These are phyloP conservation scores for Penicillium egyptiacum DNA, from an alignment of 495 filamentous ascomycete species.

Conservation along the genomic window DNA sequence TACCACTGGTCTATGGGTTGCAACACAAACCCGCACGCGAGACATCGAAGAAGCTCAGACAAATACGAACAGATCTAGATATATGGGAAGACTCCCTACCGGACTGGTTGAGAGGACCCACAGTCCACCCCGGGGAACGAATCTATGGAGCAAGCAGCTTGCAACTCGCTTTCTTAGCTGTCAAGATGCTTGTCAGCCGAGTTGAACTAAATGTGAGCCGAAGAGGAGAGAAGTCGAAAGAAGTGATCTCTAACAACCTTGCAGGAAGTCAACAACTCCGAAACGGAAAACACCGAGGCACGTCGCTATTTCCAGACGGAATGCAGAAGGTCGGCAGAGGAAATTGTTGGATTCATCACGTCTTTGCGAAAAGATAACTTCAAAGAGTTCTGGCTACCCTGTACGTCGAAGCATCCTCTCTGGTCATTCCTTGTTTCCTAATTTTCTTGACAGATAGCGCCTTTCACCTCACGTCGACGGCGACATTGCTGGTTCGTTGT, in stretches of 20 bases:
- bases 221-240: background rate
- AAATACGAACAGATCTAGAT: constrained; percentile 48
- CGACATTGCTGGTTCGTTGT: constrained; percentile 49
- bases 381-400: constrained; percentile 52
- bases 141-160: constrained; percentile 50
- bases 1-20: constrained; percentile 52
- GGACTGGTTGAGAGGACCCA: constrained; percentile 41
- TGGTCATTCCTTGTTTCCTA: constrained; percentile 14
- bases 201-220: constrained; percentile 49
- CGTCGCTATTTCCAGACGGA: constrained; percentile 53
- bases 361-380: constrained; percentile 46
- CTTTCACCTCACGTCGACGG: constrained; percentile 50
- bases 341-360: constrained; percentile 54
- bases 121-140: constrained; percentile 30
- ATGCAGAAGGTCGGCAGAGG: constrained; percentile 49
- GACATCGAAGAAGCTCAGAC: constrained; percentile 41
- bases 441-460: constrained; percentile 42
- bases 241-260: constrained; percentile 10
- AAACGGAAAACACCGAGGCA: constrained; percentile 44
- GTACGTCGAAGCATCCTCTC: constrained; percentile 24
- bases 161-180: constrained; percentile 51
- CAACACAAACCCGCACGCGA: constrained; percentile 44
- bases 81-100: constrained; percentile 49
- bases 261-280: constrained; percentile 46
- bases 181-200: constrained; percentile 52